Evolutionary conservation across 192 early-diverging fungal genomes (phyloP).

Genomic region (Coemansia pectinata): DNA sequence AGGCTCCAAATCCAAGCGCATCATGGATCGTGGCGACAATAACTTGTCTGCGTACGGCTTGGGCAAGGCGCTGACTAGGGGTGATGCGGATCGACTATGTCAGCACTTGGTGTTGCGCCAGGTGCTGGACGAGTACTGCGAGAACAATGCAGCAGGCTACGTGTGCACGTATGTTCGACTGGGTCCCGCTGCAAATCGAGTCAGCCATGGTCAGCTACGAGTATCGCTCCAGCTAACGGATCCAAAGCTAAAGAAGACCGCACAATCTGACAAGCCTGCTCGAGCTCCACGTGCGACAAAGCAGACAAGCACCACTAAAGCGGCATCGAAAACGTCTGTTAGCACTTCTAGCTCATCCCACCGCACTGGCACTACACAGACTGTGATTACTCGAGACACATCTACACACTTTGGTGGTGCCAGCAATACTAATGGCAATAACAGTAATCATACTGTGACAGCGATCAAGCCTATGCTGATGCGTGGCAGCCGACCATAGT

Average conservation of each 20-base stretch:
- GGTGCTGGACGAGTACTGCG: conserved; percentile 64
- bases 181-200: conserved; percentile 50
- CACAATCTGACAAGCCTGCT: conserved; percentile 1
- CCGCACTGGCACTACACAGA: not conserved
- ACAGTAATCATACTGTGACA: not conserved
- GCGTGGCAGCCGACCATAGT: conserved; percentile 7
- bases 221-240: conserved; percentile 49
- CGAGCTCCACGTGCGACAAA: not conserved
- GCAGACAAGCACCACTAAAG: not conserved
- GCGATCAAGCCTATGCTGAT: conserved; percentile 40
- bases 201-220: conserved; percentile 52
- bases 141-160: conserved; percentile 65
- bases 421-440: not conserved
- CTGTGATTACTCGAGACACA: conserved; percentile 26
- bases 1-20: conserved; percentile 62
- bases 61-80: conserved; percentile 57
- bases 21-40: conserved; percentile 58
- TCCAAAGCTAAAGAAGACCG: conserved; percentile 13
- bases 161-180: conserved; percentile 61
- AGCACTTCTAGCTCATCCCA: not conserved
- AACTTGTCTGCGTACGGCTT: conserved; percentile 57
- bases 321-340: not conserved
- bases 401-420: conserved; percentile 37
- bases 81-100: conserved; percentile 72
- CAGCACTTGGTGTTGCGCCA: conserved; percentile 65